Evolutionary conservation across 805 yeast genomes (phyloP), one percentile per base, ranked within the genome.

Genomic region (Lipomyces yamadae): DNA sequence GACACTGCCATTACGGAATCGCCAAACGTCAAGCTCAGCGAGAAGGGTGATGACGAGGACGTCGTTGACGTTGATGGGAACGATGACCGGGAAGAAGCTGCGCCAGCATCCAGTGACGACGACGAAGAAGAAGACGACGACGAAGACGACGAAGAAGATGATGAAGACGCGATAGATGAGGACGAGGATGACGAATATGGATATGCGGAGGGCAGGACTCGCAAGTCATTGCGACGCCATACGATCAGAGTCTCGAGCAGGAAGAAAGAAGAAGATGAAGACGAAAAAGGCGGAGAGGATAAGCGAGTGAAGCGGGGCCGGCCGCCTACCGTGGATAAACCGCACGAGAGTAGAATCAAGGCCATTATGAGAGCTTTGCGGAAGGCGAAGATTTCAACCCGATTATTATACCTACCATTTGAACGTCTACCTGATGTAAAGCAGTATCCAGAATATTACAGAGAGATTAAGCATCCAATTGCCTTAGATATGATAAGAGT

Each of bases 321-420:
- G 73, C 97, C 97, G 4, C 97, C 97, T 1, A 89, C 91, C 64
- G 91, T 92, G 60, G 97, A 91, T 76, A 89, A 87, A 75, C 96
- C 97, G 4, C 93, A 89, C 77, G 98, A 95, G 78, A 92, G 92
- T 75, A 83, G 98, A 70, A 92, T 94, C 78, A 93, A 94, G 77
- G 87, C 91, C 71, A 88, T 95, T 50, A 79, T 95, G 81, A 86
- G 96, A 76, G 87, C 86, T 59, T 81, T 95, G 75, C 90, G 92
- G 74, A 90, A 90, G 74, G 88, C 89, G 66, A 84, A 85, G 80
- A 56, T 82, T 82, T 11, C 82, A 81, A 60, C 58, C 29, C 61
- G 70, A 7, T 48, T 64, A n/a, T 53, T 66, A 30, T 60, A 66
- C 48, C 39, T 39, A 5, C 64, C 65, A 18, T 66, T 66, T 54